Evolutionary conservation across 1,284 basidiomycete species (phyloP).

Genomic region (Trichosporon sp.): DNA sequence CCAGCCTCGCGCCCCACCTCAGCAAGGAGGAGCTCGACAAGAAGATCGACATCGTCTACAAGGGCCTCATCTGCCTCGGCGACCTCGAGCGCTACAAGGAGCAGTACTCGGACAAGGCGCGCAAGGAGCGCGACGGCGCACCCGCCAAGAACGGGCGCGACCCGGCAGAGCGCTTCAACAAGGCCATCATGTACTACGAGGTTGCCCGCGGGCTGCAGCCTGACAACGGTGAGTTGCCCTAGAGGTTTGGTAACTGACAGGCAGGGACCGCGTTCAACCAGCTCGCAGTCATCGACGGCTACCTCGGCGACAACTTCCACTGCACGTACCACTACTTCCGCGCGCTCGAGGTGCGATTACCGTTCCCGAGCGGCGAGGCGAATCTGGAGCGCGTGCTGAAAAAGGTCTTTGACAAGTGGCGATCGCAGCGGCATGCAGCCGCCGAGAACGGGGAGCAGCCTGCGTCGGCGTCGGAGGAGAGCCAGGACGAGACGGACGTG

Average conservation of each 20-base stretch:
- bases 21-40: conserved; percentile 57
- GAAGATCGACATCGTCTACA: conserved; percentile 70
- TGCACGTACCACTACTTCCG: conserved; percentile 85
- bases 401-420: conserved; percentile 59
- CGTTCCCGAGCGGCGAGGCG: conserved; percentile 80
- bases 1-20: conserved; percentile 48
- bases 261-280: conserved; percentile 87
- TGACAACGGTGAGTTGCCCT: conserved; percentile 52
- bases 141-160: not conserved
- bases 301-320: conserved; percentile 73
- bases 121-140: conserved; percentile 25
- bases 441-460: conserved; percentile 25
- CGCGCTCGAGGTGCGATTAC: conserved; percentile 76
- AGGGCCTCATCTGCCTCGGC: conserved; percentile 84
- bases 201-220: conserved; percentile 77
- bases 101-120: conserved; percentile 56
- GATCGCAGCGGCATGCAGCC: conserved; percentile 32
- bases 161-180: conserved; percentile 54
- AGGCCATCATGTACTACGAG: conserved; percentile 74
- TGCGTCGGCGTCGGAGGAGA: conserved; percentile 22
- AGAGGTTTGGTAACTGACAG: conserved; percentile 24
- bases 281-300: conserved; percentile 84
- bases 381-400: conserved; percentile 72
- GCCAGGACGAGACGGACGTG: conserved; percentile 54
- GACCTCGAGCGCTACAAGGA: conserved; percentile 92